Base-by-base conservation (phyloP, 2,329 filamentous ascomycete genomes). In the Cytospora chrysosperma region DNA sequence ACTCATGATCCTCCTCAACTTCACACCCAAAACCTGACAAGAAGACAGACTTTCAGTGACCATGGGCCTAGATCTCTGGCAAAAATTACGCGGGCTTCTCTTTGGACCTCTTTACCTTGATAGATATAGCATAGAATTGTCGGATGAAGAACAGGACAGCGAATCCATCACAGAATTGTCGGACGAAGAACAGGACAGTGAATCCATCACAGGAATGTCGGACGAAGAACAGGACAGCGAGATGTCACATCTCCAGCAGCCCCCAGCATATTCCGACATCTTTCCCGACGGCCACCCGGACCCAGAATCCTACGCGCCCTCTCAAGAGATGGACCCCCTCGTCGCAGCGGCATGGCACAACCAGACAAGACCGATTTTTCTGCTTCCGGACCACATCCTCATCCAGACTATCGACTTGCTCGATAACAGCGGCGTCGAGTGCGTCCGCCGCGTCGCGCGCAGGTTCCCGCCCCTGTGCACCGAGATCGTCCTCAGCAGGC, bases 401-500 rank as follows among this genome's bases (percentile, higher is more conserved):
- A 8, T 26, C 21, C 28, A 1, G 30, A 59, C 40, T 7, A 59
- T 59, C 21, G 27, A 50, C 13, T 26, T 59, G 43, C 47, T 50
- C 28, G 47, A 51, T 17, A 27, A 59, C 28, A 32, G 27, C 26
- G 56, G 43, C 21, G 9, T 59, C 17, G 56, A 59, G 43, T 59
- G 56, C 47, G 15, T 59, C 47, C 56, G 56, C 13, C 56, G 56
- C 13, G n/a, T 15, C 10, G 19, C 43, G 19, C 43, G 56, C 56
- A 17, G 47, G 40, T 59, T 51, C 15, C 28, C 56, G 6, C 37
- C 43, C 10, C 43, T 59, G 1, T 59, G 56, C 56, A 37, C 26
- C 7, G 17, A 6, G 4, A 24, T 49, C 40, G 21, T 58, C 15
- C 56, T 49, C 40, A 10, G 8, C 27, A 27, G 56, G 21, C 50